phyloP scores from a whole-genome alignment of 176 grass and related monocot genomes.

The Oryza australiensis region DNA sequence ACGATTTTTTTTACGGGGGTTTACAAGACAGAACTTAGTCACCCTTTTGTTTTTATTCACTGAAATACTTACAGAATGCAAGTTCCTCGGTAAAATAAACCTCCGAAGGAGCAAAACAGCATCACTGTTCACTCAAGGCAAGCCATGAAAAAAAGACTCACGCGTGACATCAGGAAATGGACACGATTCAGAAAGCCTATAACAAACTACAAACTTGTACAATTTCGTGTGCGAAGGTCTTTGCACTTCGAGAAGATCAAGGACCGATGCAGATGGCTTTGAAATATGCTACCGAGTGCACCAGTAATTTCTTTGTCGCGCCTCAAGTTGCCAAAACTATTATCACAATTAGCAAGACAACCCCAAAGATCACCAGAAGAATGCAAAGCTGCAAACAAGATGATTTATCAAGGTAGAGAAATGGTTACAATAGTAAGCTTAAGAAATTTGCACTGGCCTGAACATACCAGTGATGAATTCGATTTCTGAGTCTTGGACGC shows the following conservation, averaged over 20 bases:
- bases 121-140: conserved; percentile 49
- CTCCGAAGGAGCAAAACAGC: conserved; percentile 18
- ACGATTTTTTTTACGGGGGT: not conserved
- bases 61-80: conserved; percentile 34
- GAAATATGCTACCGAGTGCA: not conserved
- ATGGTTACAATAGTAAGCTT: conserved; percentile 13
- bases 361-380: conserved; percentile 67
- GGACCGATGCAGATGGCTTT: not conserved
- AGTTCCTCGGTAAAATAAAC: conserved; percentile 29
- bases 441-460: not conserved
- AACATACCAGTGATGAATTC: conserved; percentile 80
- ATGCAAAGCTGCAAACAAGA: conserved; percentile 57
- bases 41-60: conserved; percentile 31
- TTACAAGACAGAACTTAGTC: not conserved
- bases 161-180: conserved; percentile 23
- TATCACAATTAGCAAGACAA: conserved; percentile 63
- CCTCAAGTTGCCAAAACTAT: conserved; percentile 58
- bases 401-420: not conserved
- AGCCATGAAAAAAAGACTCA: conserved; percentile 52
- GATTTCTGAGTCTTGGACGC: conserved; percentile 89
- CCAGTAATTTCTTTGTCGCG: not conserved
- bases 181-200: conserved; percentile 29
- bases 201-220: not conserved
- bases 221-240: not conserved
- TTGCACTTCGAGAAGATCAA: conserved; percentile 14